Conservation (phyloP, 176 grass and related monocot species). For the Carex pumila region DNA sequence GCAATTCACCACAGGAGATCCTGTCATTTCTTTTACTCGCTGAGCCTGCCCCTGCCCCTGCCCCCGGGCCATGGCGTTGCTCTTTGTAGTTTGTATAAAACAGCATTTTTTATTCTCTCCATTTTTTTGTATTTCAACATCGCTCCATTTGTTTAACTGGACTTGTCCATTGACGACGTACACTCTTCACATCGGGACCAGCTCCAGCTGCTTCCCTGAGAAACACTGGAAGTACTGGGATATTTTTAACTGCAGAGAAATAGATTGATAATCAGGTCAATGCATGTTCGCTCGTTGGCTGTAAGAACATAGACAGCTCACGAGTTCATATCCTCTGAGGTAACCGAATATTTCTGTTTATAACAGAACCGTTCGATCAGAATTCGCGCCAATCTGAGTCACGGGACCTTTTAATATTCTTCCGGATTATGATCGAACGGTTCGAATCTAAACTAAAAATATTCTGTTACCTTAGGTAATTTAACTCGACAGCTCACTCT, state of each 20-base stretch:
- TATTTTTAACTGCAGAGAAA: not conserved
- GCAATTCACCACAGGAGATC: not conserved
- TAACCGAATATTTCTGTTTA: too few species aligned
- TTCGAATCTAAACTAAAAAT: too few species aligned
- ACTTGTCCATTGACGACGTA: not conserved
- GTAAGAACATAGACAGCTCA: slow-evolving; percentile 20
- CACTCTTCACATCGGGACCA: not conserved
- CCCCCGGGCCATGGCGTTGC: not conserved
- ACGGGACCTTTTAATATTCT: too few species aligned
- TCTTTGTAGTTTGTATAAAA: not conserved
- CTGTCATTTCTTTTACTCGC: not conserved
- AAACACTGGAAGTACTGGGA: not conserved
- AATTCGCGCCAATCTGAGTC: too few species aligned
- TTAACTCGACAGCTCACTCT: slow-evolving; percentile 8
- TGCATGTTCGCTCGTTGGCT: slow-evolving; percentile 12
- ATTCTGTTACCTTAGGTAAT: too few species aligned
- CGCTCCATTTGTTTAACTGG: not conserved
- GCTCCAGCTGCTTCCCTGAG: not conserved
- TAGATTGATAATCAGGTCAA: not conserved
- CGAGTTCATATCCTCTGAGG: not conserved
- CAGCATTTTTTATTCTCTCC: not conserved
- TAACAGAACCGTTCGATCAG: too few species aligned
- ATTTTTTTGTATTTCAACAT: not conserved
- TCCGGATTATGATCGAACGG: too few species aligned
- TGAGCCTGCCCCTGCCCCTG: not conserved